These are phyloP conservation scores for Dentipellis fragilis DNA, from an alignment of 768 basidiomycete genomes.

Conservation along the genomic window DNA sequence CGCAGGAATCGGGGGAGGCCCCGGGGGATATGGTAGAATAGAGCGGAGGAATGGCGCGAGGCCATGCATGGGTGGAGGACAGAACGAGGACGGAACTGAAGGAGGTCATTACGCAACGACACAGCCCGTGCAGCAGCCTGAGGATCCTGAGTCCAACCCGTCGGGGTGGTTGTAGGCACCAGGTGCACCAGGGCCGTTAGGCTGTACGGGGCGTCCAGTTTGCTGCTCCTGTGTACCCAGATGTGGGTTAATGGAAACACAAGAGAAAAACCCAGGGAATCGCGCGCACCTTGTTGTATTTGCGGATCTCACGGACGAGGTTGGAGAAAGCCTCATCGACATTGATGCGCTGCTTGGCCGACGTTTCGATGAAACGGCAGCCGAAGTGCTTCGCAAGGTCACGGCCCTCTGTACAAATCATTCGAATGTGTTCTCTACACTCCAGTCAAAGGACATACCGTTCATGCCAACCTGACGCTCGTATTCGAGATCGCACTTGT, in stretches of 20 bases:
- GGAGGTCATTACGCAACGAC: conserved; percentile 36
- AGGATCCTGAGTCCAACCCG: conserved; percentile 42
- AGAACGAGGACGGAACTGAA: conserved; percentile 9
- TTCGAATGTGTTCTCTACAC: neutral
- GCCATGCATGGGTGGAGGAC: conserved; percentile 4
- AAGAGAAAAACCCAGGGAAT: neutral
- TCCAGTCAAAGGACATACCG: conserved; percentile 37
- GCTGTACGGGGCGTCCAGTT: conserved; percentile 57
- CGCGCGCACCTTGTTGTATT: conserved; percentile 74
- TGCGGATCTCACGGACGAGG: conserved; percentile 88
- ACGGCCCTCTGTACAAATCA: conserved; percentile 67
- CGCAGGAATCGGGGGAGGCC: neutral
- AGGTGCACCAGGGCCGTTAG: conserved; percentile 31
- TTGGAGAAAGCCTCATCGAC: conserved; percentile 93
- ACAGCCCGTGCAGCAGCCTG: conserved; percentile 61
- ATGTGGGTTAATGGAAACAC: neutral
- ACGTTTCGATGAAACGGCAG: conserved; percentile 93
- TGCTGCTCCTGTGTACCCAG: conserved; percentile 51
- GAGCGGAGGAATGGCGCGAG: conserved; percentile 1
- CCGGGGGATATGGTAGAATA: neutral
- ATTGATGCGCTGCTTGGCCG: conserved; percentile 92
- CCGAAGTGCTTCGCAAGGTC: conserved; percentile 92
- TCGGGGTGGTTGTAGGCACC: conserved; percentile 38
- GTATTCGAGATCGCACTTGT: conserved; percentile 93
- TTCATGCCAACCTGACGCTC: conserved; percentile 95